These are phyloP conservation scores for Naganishia randhawae DNA, from an alignment of 768 basidiomycete genomes.

Conservation along the genomic window DNA sequence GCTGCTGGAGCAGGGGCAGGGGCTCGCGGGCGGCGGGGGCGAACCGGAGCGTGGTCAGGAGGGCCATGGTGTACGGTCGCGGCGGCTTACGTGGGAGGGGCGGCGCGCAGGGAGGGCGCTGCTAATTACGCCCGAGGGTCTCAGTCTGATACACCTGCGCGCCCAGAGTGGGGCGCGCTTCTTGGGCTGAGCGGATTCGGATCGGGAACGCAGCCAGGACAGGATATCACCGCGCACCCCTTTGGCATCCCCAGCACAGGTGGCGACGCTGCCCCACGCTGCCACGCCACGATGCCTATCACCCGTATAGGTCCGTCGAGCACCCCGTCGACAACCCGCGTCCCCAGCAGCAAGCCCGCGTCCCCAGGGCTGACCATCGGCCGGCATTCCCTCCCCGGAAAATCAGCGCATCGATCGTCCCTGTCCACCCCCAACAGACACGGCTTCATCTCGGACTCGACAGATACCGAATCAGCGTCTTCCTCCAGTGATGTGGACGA, in stretches of 20 bases:
- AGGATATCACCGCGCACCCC: too few relatives aligned
- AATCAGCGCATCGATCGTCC: neutral
- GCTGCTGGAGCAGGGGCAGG: neutral
- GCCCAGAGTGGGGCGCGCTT: too few relatives aligned
- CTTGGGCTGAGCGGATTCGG: too few relatives aligned
- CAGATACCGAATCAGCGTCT: neutral
- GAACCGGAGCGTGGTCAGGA: conserved; percentile 1
- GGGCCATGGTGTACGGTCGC: neutral
- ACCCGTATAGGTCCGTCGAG: conserved; percentile 13
- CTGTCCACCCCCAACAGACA: neutral
- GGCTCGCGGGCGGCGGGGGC: neutral
- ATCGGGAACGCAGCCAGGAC: too few relatives aligned
- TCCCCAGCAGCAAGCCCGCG: neutral
- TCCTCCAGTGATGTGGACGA: neutral
- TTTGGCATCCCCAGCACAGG: neutral
- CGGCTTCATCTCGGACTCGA: neutral
- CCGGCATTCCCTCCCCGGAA: neutral
- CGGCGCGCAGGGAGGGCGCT: too few relatives aligned
- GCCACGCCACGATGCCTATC: neutral
- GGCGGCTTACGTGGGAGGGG: too few relatives aligned
- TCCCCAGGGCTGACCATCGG: neutral
- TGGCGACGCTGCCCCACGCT: neutral
- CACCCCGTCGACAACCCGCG: neutral
- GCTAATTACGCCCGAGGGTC: too few relatives aligned
- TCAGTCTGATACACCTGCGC: too few relatives aligned